These are phyloP conservation scores for Plasmodium vinckei DNA, from an alignment of 169 alveolate species.

Conservation along the genomic window DNA sequence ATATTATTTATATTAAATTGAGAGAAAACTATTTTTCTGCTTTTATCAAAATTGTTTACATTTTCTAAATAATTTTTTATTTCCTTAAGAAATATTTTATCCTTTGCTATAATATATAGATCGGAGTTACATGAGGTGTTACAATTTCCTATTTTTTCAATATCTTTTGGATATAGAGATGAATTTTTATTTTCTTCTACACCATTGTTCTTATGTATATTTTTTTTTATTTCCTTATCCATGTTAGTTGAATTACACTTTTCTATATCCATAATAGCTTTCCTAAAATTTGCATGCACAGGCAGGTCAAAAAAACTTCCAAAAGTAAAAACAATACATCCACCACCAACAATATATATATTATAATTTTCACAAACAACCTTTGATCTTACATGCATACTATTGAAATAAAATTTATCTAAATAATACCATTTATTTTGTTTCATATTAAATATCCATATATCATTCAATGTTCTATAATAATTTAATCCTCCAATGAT, in stretches of 20 bases:
- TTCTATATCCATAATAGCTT: background rate
- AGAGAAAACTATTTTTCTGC: constrained; percentile 20
- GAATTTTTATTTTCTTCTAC: background rate
- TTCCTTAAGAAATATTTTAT: constrained; percentile 33
- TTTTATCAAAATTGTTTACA: constrained; percentile 19
- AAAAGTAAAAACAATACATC: constrained; percentile 62
- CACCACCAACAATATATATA: constrained; percentile 58
- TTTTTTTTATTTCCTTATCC: background rate
- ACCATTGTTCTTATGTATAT: background rate
- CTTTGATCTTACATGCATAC: constrained; percentile 59
- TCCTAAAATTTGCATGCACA: constrained; percentile 9
- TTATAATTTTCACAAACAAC: constrained; percentile 25
- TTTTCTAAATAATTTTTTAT: constrained; percentile 35
- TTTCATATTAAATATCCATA: constrained; percentile 49
- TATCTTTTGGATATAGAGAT: background rate
- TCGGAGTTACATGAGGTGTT: background rate
- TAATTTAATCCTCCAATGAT: constrained; percentile 51
- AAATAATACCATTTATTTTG: constrained; percentile 33
- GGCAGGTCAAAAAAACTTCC: constrained; percentile 65
- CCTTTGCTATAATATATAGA: constrained; percentile 30
- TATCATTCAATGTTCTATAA: constrained; percentile 45
- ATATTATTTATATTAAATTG: background rate
- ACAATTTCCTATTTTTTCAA: background rate
- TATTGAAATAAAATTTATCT: constrained; percentile 19
- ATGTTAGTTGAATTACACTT: background rate